Conservation (phyloP, 257 asterid genomes). For the Solanum pinnatisectum region DNA sequence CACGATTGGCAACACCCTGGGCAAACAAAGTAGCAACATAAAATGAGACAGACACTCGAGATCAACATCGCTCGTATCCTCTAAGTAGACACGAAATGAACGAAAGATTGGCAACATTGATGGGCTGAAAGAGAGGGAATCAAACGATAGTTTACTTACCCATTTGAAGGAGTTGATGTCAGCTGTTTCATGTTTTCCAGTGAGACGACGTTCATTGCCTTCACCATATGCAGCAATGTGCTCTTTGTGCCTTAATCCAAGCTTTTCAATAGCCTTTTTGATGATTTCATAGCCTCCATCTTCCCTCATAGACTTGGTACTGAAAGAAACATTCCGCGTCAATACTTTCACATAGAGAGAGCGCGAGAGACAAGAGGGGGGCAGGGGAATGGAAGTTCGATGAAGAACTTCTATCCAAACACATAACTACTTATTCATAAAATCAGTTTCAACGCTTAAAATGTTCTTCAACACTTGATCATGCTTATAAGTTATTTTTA, state of each 20-base stretch:
- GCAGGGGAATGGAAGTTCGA: background rate
- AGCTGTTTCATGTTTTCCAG: slow-evolving; percentile 89
- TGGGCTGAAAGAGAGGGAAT: background rate
- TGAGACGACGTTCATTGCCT: slow-evolving; percentile 92
- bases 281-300: slow-evolving; percentile 73
- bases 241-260: slow-evolving; percentile 65
- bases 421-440: background rate
- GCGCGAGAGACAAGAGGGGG: background rate
- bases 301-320: slow-evolving; percentile 81
- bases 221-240: slow-evolving; percentile 95
- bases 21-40: background rate
- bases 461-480: too few species aligned
- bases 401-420: background rate
- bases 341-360: background rate
- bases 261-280: slow-evolving; percentile 82
- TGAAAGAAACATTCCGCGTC: slow-evolving; percentile 8
- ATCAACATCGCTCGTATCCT: background rate
- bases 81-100: background rate
- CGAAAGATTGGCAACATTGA: background rate
- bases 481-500: too few species aligned
- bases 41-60: background rate
- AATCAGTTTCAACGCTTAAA: background rate
- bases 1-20: slow-evolving; percentile 96
- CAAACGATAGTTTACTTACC: slow-evolving; percentile 23
- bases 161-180: slow-evolving; percentile 63